A percentile compares a stretch with the other conserved stretches of the same genome.
Evolutionary conservation across 2,329 filamentous ascomycete species (phyloP).

Genomic region (Botrytis cinerea): DNA sequence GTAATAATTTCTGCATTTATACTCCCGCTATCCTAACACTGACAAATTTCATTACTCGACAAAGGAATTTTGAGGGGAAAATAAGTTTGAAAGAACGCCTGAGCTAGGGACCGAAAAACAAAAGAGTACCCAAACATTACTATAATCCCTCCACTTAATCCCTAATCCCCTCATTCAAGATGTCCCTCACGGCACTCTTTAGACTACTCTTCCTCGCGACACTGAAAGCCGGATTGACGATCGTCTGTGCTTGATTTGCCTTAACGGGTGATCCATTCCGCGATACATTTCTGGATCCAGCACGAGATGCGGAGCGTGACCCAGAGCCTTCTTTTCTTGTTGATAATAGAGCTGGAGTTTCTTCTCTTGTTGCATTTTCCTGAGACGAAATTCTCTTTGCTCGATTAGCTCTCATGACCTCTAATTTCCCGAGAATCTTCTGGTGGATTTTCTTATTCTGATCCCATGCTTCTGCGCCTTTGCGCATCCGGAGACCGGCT

Average conservation of each 20-base stretch:
- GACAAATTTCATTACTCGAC: conserved; percentile 4
- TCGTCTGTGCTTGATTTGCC: conserved; percentile 13
- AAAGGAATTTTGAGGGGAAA: not conserved
- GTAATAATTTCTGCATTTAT: conserved; percentile 13
- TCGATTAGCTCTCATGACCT: conserved; percentile 32
- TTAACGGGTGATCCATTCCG: conserved; percentile 14
- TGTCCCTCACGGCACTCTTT: conserved; percentile 15
- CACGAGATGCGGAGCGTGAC: not conserved
- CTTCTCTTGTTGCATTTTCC: conserved; percentile 13
- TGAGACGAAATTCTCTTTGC: conserved; percentile 1
- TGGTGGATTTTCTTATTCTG: conserved; percentile 50
- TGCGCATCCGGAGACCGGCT: conserved; percentile 54
- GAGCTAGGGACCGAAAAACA: not conserved
- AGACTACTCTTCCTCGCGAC: conserved; percentile 9
- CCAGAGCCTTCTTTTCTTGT: not conserved
- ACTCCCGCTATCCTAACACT: conserved; percentile 9
- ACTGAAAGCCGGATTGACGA: conserved; percentile 6
- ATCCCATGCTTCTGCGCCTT: conserved; percentile 51
- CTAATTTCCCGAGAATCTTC: conserved; percentile 35
- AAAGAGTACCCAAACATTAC: not conserved
- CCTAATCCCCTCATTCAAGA: conserved; percentile 4
- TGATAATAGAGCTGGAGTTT: not conserved
- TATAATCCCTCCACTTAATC: not conserved
- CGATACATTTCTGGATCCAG: conserved; percentile 8
- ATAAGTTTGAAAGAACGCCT: not conserved